phyloP scores from a whole-genome alignment of 2,329 filamentous ascomycete species.

The Claviceps monticola region DNA sequence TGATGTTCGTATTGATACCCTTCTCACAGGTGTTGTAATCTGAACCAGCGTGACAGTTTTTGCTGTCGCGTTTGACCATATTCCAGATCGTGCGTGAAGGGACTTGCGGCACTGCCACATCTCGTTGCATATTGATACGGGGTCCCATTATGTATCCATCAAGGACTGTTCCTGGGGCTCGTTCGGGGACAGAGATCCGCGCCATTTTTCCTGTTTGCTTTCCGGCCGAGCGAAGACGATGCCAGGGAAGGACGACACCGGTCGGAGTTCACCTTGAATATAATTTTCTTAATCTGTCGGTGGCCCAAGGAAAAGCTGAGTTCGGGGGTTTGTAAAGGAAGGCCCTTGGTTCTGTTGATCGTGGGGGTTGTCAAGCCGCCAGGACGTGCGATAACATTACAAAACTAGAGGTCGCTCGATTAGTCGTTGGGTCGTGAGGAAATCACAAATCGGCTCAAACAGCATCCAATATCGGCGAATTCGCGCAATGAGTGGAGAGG shows the following conservation, averaged over 20 bases:
- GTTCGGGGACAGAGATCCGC: not conserved
- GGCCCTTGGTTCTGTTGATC: not conserved
- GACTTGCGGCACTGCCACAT: conserved; percentile 1
- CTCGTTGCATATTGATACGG: conserved; percentile 14
- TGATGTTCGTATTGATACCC: conserved; percentile 37
- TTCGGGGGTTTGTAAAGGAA: too few relatives aligned
- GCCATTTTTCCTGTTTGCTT: conserved; percentile 3
- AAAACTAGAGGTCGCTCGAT: not conserved
- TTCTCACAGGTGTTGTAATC: conserved; percentile 42
- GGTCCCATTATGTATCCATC: conserved; percentile 14
- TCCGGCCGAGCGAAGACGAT: conserved; percentile 5
- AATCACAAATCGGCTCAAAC: not conserved
- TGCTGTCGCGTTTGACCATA: conserved; percentile 2
- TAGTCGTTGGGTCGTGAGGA: not conserved
- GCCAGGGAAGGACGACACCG: not conserved
- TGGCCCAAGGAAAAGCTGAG: conserved; percentile 6
- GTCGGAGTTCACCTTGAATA: not conserved
- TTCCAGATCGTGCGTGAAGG: conserved; percentile 6
- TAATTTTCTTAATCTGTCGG: not conserved
- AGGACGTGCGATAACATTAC: not conserved
- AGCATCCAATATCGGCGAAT: not conserved
- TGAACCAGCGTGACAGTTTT: conserved; percentile 5
- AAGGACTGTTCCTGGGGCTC: conserved; percentile 7
- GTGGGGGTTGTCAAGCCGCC: not conserved
- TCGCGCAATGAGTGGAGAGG: not conserved